A percentile compares a stretch with the other conserved stretches of the same genome.
phyloP scores from a whole-genome alignment of 805 yeast species.

The Starmera caribaea region DNA sequence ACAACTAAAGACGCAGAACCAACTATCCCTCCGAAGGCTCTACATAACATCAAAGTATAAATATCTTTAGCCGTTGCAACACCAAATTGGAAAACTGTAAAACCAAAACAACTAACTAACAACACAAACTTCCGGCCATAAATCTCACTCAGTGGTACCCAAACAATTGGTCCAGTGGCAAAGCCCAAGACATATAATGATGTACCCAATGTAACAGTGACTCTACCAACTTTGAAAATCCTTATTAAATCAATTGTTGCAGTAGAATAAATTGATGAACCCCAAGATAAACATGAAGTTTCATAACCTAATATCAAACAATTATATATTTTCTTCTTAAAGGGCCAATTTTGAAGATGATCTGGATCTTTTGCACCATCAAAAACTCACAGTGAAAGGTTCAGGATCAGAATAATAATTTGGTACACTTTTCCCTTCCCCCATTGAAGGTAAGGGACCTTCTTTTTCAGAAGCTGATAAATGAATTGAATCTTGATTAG shows the following conservation, averaged over 20 bases:
- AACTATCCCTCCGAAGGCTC: slow-evolving; percentile 71
- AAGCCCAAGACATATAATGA: slow-evolving; percentile 86
- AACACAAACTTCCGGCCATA: slow-evolving; percentile 62
- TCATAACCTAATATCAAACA: slow-evolving; percentile 37
- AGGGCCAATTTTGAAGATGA: slow-evolving; percentile 75
- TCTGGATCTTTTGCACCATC: slow-evolving; percentile 74
- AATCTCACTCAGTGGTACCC: slow-evolving; percentile 84
- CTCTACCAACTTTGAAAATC: slow-evolving; percentile 52
- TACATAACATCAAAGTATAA: slow-evolving; percentile 66
- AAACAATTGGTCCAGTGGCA: slow-evolving; percentile 84
- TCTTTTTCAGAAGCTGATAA: too few species aligned
- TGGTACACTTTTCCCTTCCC: slow-evolving; percentile 40
- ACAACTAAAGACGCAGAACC: slow-evolving; percentile 85
- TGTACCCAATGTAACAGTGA: slow-evolving; percentile 66
- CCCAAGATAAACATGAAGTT: slow-evolving; percentile 53
- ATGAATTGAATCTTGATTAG: too few species aligned
- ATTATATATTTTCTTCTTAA: slow-evolving; percentile 32
- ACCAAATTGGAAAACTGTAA: slow-evolving; percentile 56
- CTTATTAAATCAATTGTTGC: slow-evolving; percentile 38
- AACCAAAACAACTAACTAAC: slow-evolving; percentile 45
- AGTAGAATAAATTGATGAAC: slow-evolving; percentile 75
- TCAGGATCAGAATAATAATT: slow-evolving; percentile 45
- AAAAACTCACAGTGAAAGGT: slow-evolving; percentile 61
- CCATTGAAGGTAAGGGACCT: slow-evolving; percentile 42
- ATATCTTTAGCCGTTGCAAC: slow-evolving; percentile 68